phyloP scores from a whole-genome alignment of 257 asterid genomes.

The Linaria vulgaris region DNA sequence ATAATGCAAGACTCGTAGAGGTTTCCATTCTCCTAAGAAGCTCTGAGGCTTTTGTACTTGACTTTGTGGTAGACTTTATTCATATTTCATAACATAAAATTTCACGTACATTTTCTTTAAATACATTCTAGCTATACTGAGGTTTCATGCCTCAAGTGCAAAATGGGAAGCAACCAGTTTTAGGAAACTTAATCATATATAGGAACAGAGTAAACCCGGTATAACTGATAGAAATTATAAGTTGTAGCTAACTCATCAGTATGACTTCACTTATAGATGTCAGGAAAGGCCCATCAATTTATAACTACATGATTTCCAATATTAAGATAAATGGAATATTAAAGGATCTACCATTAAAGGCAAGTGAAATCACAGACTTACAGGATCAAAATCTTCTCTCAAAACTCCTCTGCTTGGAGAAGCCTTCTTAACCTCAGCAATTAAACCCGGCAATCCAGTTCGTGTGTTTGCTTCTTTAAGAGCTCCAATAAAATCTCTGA shows the following conservation, averaged over 20 bases:
- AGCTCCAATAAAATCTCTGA: constrained; percentile 78
- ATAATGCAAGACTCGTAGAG: too few species aligned
- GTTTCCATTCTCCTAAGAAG: too few species aligned
- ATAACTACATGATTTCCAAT: neutral
- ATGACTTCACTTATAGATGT: neutral
- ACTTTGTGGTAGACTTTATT: too few species aligned
- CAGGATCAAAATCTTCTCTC: constrained; percentile 87
- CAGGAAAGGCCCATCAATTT: constrained; percentile 5
- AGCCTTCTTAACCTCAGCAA: constrained; percentile 96
- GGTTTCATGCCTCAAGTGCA: too few species aligned
- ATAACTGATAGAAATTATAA: too few species aligned
- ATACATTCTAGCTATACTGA: too few species aligned
- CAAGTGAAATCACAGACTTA: constrained; percentile 34
- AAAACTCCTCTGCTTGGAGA: constrained; percentile 88
- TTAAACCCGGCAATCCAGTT: constrained; percentile 76
- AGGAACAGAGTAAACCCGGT: too few species aligned
- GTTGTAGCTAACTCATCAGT: neutral
- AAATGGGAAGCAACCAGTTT: too few species aligned
- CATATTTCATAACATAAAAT: too few species aligned
- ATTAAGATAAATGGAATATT: neutral
- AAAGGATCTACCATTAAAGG: neutral
- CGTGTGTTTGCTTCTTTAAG: constrained; percentile 60
- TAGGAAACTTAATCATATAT: too few species aligned
- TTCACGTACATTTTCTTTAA: too few species aligned
- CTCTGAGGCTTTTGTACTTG: too few species aligned